phyloP scores from a whole-genome alignment of 2,329 filamentous ascomycete species.

The Aspergillus sp. region DNA sequence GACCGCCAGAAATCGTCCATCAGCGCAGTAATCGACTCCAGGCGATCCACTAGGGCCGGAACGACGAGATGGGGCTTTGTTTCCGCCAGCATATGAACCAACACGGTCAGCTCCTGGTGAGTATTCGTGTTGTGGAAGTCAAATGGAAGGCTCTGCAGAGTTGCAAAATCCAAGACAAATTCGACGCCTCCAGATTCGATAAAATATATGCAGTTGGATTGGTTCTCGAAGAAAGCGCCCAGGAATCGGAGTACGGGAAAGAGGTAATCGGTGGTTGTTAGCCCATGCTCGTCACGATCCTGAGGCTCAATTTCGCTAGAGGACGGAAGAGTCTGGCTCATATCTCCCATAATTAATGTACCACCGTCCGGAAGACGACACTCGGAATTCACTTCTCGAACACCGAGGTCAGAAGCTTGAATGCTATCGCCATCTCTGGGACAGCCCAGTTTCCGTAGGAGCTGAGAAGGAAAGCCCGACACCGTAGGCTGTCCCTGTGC shows the following conservation, averaged over 20 bases:
- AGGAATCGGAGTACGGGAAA: conserved; percentile 76
- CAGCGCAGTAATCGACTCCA: conserved; percentile 65
- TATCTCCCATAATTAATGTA: conserved; percentile 30
- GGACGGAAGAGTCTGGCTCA: conserved; percentile 25
- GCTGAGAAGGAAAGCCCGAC: conserved; percentile 51
- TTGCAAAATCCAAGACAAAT: conserved; percentile 77
- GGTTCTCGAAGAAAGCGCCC: conserved; percentile 71
- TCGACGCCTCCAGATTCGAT: conserved; percentile 79
- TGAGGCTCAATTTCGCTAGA: conserved; percentile 38
- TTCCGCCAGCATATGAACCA: conserved; percentile 77
- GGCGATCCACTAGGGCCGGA: conserved; percentile 73
- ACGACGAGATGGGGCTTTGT: conserved; percentile 76
- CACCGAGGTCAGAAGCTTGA: conserved; percentile 21
- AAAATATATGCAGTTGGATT: conserved; percentile 68
- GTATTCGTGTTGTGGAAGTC: conserved; percentile 67
- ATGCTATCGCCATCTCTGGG: conserved; percentile 23
- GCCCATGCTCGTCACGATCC: conserved; percentile 50
- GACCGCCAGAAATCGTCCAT: conserved; percentile 62
- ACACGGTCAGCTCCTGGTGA: conserved; percentile 67
- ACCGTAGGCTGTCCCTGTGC: conserved; percentile 58
- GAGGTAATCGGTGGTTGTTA: conserved; percentile 66
- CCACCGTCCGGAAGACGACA: conserved; percentile 35
- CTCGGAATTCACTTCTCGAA: conserved; percentile 25
- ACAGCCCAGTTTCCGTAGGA: conserved; percentile 35
- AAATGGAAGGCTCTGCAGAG: conserved; percentile 74